Evolutionary conservation across 306 rosid species (phyloP), one percentile per base, ranked within the genome.

Genomic region (Albizia julibrissin): DNA sequence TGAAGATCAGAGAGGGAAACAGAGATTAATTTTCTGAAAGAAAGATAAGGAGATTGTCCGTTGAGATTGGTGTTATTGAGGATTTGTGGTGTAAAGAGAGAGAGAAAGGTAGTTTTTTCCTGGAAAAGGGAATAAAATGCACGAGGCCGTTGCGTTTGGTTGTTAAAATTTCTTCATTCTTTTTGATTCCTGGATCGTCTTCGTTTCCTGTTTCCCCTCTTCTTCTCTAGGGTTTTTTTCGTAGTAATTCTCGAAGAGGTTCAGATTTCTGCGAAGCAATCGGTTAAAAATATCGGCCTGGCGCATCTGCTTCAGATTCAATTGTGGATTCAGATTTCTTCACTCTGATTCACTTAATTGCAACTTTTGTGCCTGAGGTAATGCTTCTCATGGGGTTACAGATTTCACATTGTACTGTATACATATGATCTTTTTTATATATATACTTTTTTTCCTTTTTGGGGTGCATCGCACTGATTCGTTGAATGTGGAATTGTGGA

Each of bases 121-220:
- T 24, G 62, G 65, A 40, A 83, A 80, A 73, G 82, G 58, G 64
- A 62, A 67, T 74, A 34, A 49, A 78, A 80, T 87, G 81, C 86
- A 72, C 69, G 78, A 68, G 50, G 18, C 47, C 43, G 44, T 62
- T 75, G 80, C 44, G 84, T 79, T 78, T 59, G 81, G 50, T 76
- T 82, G 74, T 85, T 85, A 72, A 33, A 78, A 86, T 86, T 85
- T 74, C 77, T 56, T 78, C 77, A 22, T 76, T 81, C 19, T 46
- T 26, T 62, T 27, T 37, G 27, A 15, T 49, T 67, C 52, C 1
- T 66, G 64, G 71, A 85, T 87, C 74, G 22, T 50, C 42, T 22
- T 65, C 56, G 40, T 65, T 43, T 82, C 69, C 8, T 70, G 43
- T 64, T 39, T 76, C 76, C 47, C 3, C 42, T 12, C 19, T 67